These are phyloP conservation scores for Didymella keratinophila DNA, from an alignment of 2,329 filamentous ascomycete species.

Conservation along the genomic window DNA sequence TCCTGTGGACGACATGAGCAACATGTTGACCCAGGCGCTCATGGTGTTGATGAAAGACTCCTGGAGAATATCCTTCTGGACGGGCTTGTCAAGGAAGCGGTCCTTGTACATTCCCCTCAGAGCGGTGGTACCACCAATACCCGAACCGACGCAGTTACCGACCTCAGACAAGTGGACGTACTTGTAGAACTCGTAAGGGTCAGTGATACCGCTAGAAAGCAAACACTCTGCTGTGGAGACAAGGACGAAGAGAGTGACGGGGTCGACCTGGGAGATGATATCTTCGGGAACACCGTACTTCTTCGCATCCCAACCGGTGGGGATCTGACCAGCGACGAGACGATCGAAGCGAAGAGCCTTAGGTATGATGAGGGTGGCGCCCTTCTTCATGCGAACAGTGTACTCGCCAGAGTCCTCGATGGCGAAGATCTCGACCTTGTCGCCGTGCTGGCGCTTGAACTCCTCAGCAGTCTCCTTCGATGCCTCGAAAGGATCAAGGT, in stretches of 20 bases:
- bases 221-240: constrained; percentile 93
- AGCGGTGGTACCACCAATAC: constrained; percentile 93
- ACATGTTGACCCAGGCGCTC: constrained; percentile 99
- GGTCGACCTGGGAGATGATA: constrained; percentile 97
- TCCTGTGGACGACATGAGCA: constrained; percentile 94
- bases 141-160: constrained; percentile 97
- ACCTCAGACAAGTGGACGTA: constrained; percentile 98
- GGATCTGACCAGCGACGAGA: constrained; percentile 94
- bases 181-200: constrained; percentile 99
- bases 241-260: constrained; percentile 92
- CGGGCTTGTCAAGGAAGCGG: constrained; percentile 92
- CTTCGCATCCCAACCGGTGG: constrained; percentile 96
- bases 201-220: constrained; percentile 91
- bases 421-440: constrained; percentile 97
- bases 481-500: constrained; percentile 94
- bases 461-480: constrained; percentile 97
- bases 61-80: constrained; percentile 98
- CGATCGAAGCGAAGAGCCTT: constrained; percentile 98
- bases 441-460: constrained; percentile 95
- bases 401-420: constrained; percentile 93
- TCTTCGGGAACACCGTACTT: constrained; percentile 96
- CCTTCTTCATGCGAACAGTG: constrained; percentile 94
- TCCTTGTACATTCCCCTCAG: constrained; percentile 98
- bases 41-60: constrained; percentile 99
- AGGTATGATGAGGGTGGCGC: constrained; percentile 91